Conservation (phyloP, 495 filamentous ascomycete species). For the Aspergillus coremiiformis region DNA sequence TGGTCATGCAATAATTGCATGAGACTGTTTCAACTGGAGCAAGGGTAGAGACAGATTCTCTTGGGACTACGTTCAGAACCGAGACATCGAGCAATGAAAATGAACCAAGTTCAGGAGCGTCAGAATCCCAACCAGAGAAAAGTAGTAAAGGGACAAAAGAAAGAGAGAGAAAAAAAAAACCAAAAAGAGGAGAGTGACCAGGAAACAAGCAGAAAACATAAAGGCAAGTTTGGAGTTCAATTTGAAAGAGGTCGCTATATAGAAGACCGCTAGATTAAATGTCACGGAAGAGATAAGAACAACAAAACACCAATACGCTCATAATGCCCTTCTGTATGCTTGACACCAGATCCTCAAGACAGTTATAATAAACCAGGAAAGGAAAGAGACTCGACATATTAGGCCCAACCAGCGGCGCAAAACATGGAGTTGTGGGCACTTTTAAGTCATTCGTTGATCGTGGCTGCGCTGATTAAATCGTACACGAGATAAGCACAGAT, state of each 20-base stretch:
- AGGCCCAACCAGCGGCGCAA: neutral
- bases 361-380: neutral
- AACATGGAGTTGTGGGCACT: slow-evolving; percentile 3
- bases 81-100: neutral
- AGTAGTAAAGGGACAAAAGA: neutral
- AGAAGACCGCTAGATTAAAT: neutral
- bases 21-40: neutral
- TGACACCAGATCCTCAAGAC: neutral
- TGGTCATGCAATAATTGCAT: neutral
- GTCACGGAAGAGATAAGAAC: neutral
- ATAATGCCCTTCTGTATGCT: neutral
- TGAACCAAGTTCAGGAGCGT: neutral
- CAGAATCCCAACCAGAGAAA: neutral
- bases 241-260: neutral
- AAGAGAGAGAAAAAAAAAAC: too few species aligned
- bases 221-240: neutral
- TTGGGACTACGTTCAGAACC: neutral
- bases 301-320: neutral
- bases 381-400: neutral
- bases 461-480: neutral
- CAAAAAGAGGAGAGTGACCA: neutral
- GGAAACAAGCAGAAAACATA: neutral
- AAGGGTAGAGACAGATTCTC: neutral
- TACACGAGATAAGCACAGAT: neutral
- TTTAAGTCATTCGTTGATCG: neutral